Conservation (phyloP, 179 eudicot species). For the Actinidia arguta region DNA sequence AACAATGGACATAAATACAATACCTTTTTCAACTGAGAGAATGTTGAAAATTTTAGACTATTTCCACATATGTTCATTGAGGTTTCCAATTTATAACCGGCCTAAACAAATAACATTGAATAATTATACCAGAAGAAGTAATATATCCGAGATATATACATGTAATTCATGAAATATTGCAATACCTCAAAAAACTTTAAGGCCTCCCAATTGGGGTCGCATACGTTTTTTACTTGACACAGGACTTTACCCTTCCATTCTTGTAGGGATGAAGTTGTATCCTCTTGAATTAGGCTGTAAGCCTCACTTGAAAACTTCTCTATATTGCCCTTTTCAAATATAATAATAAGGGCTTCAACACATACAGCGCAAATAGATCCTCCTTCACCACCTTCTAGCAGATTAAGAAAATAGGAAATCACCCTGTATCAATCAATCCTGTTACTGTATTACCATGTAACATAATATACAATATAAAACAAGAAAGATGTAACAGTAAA, state of each 20-base stretch:
- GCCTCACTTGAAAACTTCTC: slow-evolving; percentile 23
- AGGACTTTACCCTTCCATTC: slow-evolving; percentile 5
- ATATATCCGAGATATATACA: background rate
- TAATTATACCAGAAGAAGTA: background rate
- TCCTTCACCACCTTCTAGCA: slow-evolving; percentile 10
- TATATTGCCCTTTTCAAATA: slow-evolving; percentile 15
- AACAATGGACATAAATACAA: background rate
- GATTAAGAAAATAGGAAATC: slow-evolving; percentile 10
- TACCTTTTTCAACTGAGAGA: slow-evolving; percentile 29
- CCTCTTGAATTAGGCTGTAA: background rate
- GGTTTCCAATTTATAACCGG: background rate
- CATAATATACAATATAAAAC: background rate
- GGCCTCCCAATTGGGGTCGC: background rate
- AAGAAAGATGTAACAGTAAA: background rate
- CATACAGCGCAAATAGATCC: background rate
- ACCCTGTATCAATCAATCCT: slow-evolving; percentile 1
- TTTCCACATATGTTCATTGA: too few relatives aligned
- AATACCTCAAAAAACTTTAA: slow-evolving; percentile 20
- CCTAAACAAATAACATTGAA: slow-evolving; percentile 14
- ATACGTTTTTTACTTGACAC: background rate
- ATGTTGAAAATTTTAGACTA: background rate
- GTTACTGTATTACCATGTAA: too few relatives aligned
- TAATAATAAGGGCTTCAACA: slow-evolving; percentile 25
- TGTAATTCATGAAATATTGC: background rate
- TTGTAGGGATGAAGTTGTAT: background rate